phyloP scores from a whole-genome alignment of 116 monocot species.

The Cymodocea nodosa region DNA sequence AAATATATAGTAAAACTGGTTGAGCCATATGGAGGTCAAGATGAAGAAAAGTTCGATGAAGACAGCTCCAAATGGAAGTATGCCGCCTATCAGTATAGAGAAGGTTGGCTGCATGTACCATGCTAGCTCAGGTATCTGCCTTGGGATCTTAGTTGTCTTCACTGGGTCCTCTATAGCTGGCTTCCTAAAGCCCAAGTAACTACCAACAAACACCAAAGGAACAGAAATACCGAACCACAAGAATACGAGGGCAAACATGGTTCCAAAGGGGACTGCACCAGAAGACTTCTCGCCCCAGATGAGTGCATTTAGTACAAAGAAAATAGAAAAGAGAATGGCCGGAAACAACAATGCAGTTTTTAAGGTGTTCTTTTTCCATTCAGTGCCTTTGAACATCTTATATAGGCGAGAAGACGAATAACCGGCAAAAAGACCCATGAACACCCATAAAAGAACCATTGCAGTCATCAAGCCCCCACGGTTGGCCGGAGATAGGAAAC shows the following conservation, averaged over 20 bases:
- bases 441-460: constrained; percentile 63
- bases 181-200: constrained; percentile 47
- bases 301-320: constrained; percentile 60
- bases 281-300: constrained; percentile 80
- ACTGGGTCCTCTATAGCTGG: constrained; percentile 56
- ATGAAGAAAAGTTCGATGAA: constrained; percentile 82
- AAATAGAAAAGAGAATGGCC: constrained; percentile 45
- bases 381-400: constrained; percentile 65
- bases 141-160: constrained; percentile 58
- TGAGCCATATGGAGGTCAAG: constrained; percentile 72
- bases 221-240: constrained; percentile 80
- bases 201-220: constrained; percentile 50
- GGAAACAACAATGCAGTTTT: constrained; percentile 65
- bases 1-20: constrained; percentile 74
- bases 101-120: constrained; percentile 57
- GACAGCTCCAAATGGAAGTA: constrained; percentile 54
- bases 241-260: constrained; percentile 66
- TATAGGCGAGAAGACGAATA: constrained; percentile 55
- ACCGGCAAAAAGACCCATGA: constrained; percentile 75
- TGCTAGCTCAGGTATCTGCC: constrained; percentile 55
- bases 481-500: constrained; percentile 65
- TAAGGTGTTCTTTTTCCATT: constrained; percentile 66
- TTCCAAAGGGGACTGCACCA: constrained; percentile 75
- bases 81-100: constrained; percentile 37
- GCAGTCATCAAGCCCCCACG: constrained; percentile 65